Percentiles rank a stretch among this genome's conserved stretches.
Evolutionary conservation across 2,329 filamentous ascomycete species (phyloP).

Genomic region (Sphaerostilbella broomeana): DNA sequence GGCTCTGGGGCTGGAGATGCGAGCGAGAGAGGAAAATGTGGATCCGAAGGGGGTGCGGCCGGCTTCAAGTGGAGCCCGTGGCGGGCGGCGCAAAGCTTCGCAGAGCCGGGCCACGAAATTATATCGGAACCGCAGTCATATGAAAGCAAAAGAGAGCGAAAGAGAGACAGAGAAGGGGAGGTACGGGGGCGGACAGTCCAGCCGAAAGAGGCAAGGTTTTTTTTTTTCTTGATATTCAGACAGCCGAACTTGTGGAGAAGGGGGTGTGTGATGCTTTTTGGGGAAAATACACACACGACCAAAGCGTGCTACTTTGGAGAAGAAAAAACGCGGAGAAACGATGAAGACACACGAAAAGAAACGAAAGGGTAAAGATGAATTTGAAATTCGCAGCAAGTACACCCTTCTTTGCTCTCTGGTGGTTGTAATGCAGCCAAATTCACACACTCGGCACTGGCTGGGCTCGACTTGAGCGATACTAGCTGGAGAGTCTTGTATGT

Average conservation of each 20-base stretch:
- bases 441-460: no score
- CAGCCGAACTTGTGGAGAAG: constrained; percentile 5
- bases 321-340: no score
- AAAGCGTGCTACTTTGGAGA: background rate
- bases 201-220: no score
- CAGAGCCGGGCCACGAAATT: constrained; percentile 26
- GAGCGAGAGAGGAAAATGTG: constrained; percentile 2
- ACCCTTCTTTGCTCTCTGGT: no score
- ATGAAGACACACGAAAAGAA: no score
- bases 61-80: constrained; percentile 10
- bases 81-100: constrained; percentile 15
- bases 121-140: constrained; percentile 33
- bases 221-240: no score
- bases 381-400: no score
- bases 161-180: constrained; percentile 1
- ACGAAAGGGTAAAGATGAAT: no score
- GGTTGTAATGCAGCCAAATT: no score
- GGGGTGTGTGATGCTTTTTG: constrained; percentile 5
- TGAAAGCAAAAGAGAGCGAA: constrained; percentile 3
- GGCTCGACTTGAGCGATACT: no score
- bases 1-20: constrained; percentile 2
- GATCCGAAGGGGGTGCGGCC: constrained; percentile 9
- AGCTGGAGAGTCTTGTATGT: no score
- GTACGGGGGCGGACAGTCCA: background rate
- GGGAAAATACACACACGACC: background rate